Evolutionary conservation across 2,329 filamentous ascomycete genomes (phyloP), one percentile per base, ranked within the genome.

Genomic region (Chalaropsis ovoidea): DNA sequence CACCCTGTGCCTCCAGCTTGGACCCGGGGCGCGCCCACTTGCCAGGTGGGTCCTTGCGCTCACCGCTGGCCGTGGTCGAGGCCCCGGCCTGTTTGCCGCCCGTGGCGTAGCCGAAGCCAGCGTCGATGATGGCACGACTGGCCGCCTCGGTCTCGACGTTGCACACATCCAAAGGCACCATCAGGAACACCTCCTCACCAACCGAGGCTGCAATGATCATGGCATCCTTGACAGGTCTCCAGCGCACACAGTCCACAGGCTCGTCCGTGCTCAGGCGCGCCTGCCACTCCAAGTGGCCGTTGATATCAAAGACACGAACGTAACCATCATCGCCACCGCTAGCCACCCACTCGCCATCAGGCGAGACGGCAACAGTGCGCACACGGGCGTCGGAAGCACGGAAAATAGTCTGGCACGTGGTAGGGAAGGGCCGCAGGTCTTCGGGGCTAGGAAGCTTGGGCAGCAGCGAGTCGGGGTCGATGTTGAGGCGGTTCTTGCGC

Each of bases 241-340:
- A 99, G 71, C 88, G 84, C 15, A 99, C 90, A 41, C 86, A 83
- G 72, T 94, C 89, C 68, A 99, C 89, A 7, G 91, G 83, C 69
- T 87, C 86, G 49, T 95, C 88, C 61, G 84, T 83, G 70, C 86
- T 89, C 63, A 97, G 77, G 73, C 86, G 89, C 63, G 86, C 86
- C 70, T 84, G 87, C 90, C 91, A 96, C 65, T 95, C 81, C 75
- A 96, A 89, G 68, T 92, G 87, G 42, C 91, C 92, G 8, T 90
- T 94, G 65, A 96, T 81, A 68, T 94, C 88, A 92, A 93, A 97
- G 27, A 99, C 83, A 65, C 92, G 85, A 27, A 96, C 87, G 22
- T 88, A 94, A 41, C 94, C 93, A 75, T 99, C 95, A 71, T 97
- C 92, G 61, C 94, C 94, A 72, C 93, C 94, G 70, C 88, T 95